Evolutionary conservation across 192 early-diverging fungal genomes (phyloP), one percentile per base, ranked within the genome.

Genomic region (Linnemannia elongata): DNA sequence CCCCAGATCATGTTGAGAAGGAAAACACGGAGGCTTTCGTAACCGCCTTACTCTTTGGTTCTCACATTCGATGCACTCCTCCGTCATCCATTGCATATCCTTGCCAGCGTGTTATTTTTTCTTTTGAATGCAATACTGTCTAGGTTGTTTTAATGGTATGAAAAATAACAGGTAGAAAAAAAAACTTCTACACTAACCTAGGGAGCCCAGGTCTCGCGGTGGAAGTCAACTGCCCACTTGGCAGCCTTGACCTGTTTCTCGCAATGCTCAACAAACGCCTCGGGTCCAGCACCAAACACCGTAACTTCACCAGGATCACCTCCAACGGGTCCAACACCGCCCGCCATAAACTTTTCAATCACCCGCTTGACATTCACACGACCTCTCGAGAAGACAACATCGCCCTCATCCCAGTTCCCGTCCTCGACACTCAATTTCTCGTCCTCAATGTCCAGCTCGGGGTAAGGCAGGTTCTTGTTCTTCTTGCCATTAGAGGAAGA

Each of bases 331-430:
- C 85, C 85, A 3, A 87, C 66, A 2, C 76, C 85, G 4, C 8
- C n/a, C 30, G 60, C 47, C 76, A 87, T 81, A 22, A 87, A 81
- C 41, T 77, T 72, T 45, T 81, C 75, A 18, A 87, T 70, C 72
- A 81, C 79, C 0, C 45, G 24, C 72, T 87, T 87, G 72, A 87
- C 76, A 57, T 87, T 81, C 41, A 87, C 66, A 63, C 85, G 76
- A 1, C 85, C 85, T 2, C 15, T 30, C 42, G 85, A 87, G 45
- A 77, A 87, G n/a, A 81, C 85, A 5, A 87, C 85, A 78, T 87
- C 85, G 33, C 85, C 85, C 13, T 87, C 85, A 8, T 87, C 85
- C 85, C 85, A 87, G 76, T 87, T 87, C 18, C 85, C 85, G 27
- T 87, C 85, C 54, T 87, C 85, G 2, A 81, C 80, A 9, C 79